Conservation (phyloP, 108 stramenopile genomes). For the Craspedostauros australis region DNA sequence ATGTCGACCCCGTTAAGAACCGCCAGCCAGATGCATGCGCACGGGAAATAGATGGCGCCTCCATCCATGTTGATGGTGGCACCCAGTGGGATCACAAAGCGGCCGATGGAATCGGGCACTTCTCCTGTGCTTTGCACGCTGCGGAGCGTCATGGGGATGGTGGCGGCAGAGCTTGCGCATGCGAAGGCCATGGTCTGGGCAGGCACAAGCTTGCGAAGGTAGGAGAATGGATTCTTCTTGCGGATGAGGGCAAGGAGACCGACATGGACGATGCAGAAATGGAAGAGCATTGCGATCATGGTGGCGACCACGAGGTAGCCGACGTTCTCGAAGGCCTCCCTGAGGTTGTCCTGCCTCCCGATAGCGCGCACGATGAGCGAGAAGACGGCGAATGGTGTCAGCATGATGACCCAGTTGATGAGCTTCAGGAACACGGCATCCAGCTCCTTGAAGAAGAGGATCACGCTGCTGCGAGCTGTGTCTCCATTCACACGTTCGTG, state of each 20-base stretch:
- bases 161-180: slow-evolving; percentile 27
- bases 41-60: slow-evolving; percentile 16
- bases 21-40: slow-evolving; percentile 23
- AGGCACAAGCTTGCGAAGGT: slow-evolving; percentile 10
- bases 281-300: slow-evolving; percentile 9
- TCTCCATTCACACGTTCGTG: neutral
- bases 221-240: slow-evolving; percentile 15
- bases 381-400: slow-evolving; percentile 22
- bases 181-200: slow-evolving; percentile 22
- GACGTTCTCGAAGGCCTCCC: slow-evolving; percentile 3
- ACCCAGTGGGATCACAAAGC: slow-evolving; percentile 27
- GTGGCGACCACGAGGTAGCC: slow-evolving; percentile 21
- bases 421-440: slow-evolving; percentile 25
- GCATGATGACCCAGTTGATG: slow-evolving; percentile 21
- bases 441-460: slow-evolving; percentile 22
- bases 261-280: slow-evolving; percentile 18
- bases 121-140: slow-evolving; percentile 12
- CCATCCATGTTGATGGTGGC: slow-evolving; percentile 39
- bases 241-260: slow-evolving; percentile 18
- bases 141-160: slow-evolving; percentile 19
- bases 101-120: slow-evolving; percentile 16
- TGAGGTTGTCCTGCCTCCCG: slow-evolving; percentile 14
- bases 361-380: slow-evolving; percentile 24
- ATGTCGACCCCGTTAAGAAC: slow-evolving; percentile 22
- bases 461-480: neutral